A percentile compares a stretch with the other conserved stretches of the same genome.
These are phyloP conservation scores for Tuber melanosporum DNA, from an alignment of 495 filamentous ascomycete genomes.

Conservation along the genomic window DNA sequence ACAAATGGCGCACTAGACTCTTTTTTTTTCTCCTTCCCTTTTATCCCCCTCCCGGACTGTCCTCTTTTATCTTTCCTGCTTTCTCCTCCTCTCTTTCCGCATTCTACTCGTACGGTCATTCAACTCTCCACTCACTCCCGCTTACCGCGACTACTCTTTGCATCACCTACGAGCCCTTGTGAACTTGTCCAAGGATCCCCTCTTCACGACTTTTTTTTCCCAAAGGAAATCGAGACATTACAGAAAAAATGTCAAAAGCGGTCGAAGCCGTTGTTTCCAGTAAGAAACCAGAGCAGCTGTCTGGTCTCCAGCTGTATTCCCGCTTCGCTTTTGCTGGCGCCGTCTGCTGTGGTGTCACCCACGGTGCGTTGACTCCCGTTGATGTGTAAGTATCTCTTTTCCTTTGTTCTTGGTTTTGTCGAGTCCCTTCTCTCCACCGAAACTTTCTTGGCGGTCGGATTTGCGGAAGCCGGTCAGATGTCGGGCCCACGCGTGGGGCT, in stretches of 20 bases:
- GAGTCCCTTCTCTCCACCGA: conserved; percentile 9
- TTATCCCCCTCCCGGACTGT: not conserved
- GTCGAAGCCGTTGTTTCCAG: conserved; percentile 29
- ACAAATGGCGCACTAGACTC: not conserved
- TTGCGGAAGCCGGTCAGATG: not conserved
- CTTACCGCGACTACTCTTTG: not conserved
- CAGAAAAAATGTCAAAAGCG: conserved; percentile 31
- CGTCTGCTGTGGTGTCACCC: conserved; percentile 89
- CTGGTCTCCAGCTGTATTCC: conserved; percentile 59
- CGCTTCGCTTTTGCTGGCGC: conserved; percentile 90
- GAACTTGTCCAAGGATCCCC: not conserved
- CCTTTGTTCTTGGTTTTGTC: conserved; percentile 2
- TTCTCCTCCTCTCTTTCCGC: not conserved
- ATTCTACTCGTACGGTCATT: not conserved
- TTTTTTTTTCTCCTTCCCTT: not conserved
- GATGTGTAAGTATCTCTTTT: conserved; percentile 72
- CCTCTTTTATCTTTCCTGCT: not conserved
- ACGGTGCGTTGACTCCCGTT: conserved; percentile 85
- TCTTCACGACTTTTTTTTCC: conserved; percentile 18
- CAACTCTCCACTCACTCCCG: not conserved
- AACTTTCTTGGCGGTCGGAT: not conserved
- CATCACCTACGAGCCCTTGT: not conserved
- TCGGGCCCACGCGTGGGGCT: not conserved
- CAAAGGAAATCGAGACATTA: conserved; percentile 1
- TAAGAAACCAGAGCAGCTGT: conserved; percentile 41